Conservation (phyloP, 805 yeast genomes). For the Candida germanica region DNA sequence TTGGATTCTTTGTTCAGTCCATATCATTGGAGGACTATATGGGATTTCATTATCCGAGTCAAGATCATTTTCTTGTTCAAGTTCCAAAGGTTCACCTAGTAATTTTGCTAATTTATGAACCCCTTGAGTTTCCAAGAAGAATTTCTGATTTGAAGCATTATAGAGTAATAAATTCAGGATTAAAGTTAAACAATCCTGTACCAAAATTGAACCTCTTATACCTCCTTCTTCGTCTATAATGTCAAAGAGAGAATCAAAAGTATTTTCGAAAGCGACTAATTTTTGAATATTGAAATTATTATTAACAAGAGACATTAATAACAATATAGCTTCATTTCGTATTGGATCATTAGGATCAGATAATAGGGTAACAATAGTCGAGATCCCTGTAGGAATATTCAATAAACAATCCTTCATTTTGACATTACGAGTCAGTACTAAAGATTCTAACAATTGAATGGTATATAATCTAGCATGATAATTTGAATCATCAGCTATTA, state of each 20-base stretch:
- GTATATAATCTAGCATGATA: slow-evolving; percentile 80
- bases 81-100: slow-evolving; percentile 52
- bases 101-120: slow-evolving; percentile 61
- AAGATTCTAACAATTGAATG: slow-evolving; percentile 78
- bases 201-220: slow-evolving; percentile 81
- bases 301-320: slow-evolving; percentile 79
- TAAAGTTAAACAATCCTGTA: slow-evolving; percentile 82
- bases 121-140: slow-evolving; percentile 83
- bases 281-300: slow-evolving; percentile 86
- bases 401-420: slow-evolving; percentile 73
- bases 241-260: slow-evolving; percentile 77
- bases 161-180: slow-evolving; percentile 70
- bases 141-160: slow-evolving; percentile 86
- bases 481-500: slow-evolving; percentile 52
- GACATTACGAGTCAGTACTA: slow-evolving; percentile 70
- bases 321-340: slow-evolving; percentile 79
- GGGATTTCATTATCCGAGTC: slow-evolving; percentile 24
- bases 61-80: slow-evolving; percentile 20
- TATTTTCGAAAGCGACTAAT: slow-evolving; percentile 89
- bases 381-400: slow-evolving; percentile 73
- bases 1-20: slow-evolving; percentile 74
- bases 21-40: slow-evolving; percentile 44
- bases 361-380: slow-evolving; percentile 62
- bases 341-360: slow-evolving; percentile 66
- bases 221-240: slow-evolving; percentile 88